Conservation (phyloP, 2,329 filamentous ascomycete species). For the Aspergillus viridinutans region DNA sequence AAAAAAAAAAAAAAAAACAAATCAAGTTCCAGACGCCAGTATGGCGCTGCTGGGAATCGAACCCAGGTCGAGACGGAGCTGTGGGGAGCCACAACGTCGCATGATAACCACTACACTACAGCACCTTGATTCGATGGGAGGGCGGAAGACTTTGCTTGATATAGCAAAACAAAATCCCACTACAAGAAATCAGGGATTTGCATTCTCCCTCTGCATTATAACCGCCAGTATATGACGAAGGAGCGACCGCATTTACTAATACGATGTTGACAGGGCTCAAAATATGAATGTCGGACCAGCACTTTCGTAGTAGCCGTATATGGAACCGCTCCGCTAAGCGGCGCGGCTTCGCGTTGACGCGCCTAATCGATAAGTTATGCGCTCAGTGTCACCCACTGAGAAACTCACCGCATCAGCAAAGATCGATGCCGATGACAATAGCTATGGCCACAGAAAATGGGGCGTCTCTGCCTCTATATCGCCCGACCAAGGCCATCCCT, state of each 20-base stretch:
- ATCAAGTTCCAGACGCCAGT: constrained; percentile 11
- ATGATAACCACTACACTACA: constrained; percentile 24
- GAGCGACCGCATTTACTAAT: not conserved
- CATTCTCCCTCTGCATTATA: too few species aligned
- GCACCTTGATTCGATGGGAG: constrained; percentile 16
- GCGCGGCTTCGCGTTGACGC: not conserved
- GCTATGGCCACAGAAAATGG: constrained; percentile 11
- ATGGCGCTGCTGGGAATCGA: constrained; percentile 23
- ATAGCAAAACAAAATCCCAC: too few species aligned
- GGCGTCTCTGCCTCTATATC: constrained; percentile 39
- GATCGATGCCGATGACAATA: constrained; percentile 13
- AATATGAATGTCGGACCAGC: not conserved
- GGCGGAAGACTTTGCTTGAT: not conserved
- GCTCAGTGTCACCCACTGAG: not conserved
- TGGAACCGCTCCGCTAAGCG: constrained; percentile 4
- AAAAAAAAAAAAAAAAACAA: constrained; percentile 6
- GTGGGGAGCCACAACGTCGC: constrained; percentile 17
- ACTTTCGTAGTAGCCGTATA: too few species aligned
- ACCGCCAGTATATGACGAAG: not conserved
- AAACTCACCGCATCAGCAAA: not conserved
- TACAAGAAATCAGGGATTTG: too few species aligned
- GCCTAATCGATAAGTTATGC: not conserved
- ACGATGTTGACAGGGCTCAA: not conserved
- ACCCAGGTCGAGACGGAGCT: constrained; percentile 20
- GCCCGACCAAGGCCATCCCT: constrained; percentile 54